Evolutionary conservation across 139 green algal genomes (phyloP).

Genomic region (Penium margaritaceum): DNA sequence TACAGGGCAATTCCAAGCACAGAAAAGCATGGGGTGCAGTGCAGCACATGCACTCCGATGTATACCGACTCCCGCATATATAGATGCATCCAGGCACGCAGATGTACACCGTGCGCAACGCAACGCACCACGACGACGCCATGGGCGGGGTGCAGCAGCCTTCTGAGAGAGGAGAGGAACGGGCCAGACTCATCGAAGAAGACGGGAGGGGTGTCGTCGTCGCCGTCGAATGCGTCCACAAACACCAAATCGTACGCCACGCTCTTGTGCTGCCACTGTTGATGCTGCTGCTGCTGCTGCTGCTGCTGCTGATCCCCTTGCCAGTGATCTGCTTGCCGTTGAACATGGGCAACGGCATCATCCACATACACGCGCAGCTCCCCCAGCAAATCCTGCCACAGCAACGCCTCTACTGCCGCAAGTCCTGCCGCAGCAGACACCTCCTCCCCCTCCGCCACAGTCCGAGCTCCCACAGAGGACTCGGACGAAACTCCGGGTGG

Average conservation of each 20-base stretch:
- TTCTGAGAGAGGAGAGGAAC: slow-evolving; percentile 39
- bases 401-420: background rate
- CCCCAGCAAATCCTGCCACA: slow-evolving; percentile 10
- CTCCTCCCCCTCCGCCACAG: background rate
- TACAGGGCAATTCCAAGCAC: too few species aligned
- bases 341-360: slow-evolving; percentile 10
- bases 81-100: background rate
- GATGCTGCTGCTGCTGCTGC: background rate
- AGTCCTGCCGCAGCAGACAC: background rate
- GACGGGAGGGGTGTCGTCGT: slow-evolving; percentile 47
- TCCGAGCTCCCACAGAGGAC: background rate
- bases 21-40: background rate
- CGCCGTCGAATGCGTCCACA: slow-evolving; percentile 59
- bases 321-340: slow-evolving; percentile 14
- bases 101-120: background rate
- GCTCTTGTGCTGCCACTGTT: background rate
- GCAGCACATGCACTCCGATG: background rate
- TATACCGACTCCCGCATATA: background rate
- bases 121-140: slow-evolving; percentile 55
- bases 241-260: slow-evolving; percentile 51
- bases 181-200: slow-evolving; percentile 29
- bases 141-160: slow-evolving; percentile 50
- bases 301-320: background rate
- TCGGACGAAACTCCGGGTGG: background rate
- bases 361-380: slow-evolving; percentile 15